Evolutionary conservation across 768 basidiomycete genomes (phyloP), one percentile per base, ranked within the genome.

Genomic region (Tubosaeta brunneosetosa): DNA sequence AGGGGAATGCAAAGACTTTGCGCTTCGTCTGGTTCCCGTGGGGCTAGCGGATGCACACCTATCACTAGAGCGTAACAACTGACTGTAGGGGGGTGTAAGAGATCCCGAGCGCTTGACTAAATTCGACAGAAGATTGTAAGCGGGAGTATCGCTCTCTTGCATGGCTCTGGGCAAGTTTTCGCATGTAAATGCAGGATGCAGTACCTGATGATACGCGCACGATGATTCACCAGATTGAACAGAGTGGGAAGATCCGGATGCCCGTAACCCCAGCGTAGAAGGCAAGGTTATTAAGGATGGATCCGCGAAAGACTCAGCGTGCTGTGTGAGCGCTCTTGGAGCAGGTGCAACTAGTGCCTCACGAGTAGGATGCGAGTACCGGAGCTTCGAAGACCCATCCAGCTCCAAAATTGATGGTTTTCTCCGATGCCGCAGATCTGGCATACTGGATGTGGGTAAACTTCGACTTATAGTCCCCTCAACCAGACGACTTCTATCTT

Each of bases 301-400:
- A 58, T 83, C 79, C 26, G 77, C 69, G 4, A 75, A 72, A 10
- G 83, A 80, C 48, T 78, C 83, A 34, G 86, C 75, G 60, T 84
- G 88, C 66, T 88, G 84, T 2, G 89, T 90, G 34, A 91, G 62
- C 2, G 89, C 86, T 36, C 87, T 78, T 2, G 89, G 87, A 9
- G 89, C 77, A 26, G 83, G 86, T 0, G 87, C 71, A 49, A 90
- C 70, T 29, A 88, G 76, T 44, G 77, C 67, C 38, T 74, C 74
- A 25, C 84, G 78, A 41, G 75, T 72, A 49, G 78, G 78, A 43
- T 70, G 71, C 2, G 81, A 79, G 36, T 81, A 76, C 49, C 75
- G 76, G 17, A 88, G 69, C 49, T 48, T 42, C 43, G 60, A 47
- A 55, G 66, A 50, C 57, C 56, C 26, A 53, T 69, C 47, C 71